Percentiles rank a stretch among this genome's conserved stretches.
Conservation (phyloP, 176 grass and related monocot genomes). For the Aegilops tauschii region DNA sequence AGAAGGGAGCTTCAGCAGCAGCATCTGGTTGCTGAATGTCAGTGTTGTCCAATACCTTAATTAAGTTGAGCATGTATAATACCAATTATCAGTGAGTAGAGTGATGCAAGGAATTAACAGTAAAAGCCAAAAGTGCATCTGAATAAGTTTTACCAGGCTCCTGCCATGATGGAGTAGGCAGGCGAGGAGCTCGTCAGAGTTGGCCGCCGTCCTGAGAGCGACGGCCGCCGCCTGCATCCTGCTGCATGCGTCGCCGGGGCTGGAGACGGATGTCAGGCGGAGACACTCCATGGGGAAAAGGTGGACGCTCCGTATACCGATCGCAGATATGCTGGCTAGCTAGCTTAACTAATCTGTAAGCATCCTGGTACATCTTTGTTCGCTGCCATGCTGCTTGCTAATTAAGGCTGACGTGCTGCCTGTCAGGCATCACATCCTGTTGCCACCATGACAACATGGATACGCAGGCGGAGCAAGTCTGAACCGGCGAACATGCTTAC, state of each 20-base stretch:
- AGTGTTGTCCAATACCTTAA: neutral
- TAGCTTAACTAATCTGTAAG: no score
- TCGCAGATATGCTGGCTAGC: neutral
- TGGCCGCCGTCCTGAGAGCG: neutral
- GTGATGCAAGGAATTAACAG: neutral
- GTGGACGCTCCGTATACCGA: neutral
- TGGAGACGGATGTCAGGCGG: neutral
- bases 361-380: no score
- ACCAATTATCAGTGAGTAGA: neutral
- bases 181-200: neutral
- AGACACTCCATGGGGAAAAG: neutral
- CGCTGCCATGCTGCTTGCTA: neutral
- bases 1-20: neutral
- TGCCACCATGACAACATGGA: slow-evolving; percentile 9
- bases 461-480: neutral
- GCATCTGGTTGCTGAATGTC: neutral
- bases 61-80: neutral
- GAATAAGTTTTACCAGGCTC: neutral
- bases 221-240: neutral
- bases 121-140: neutral
- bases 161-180: neutral
- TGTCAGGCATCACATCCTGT: neutral
- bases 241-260: neutral
- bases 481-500: neutral
- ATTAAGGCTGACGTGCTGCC: neutral